A percentile compares a stretch with the other conserved stretches of the same genome.
Evolutionary conservation across 2,329 filamentous ascomycete species (phyloP).

Genomic region (Aspergillus niger): DNA sequence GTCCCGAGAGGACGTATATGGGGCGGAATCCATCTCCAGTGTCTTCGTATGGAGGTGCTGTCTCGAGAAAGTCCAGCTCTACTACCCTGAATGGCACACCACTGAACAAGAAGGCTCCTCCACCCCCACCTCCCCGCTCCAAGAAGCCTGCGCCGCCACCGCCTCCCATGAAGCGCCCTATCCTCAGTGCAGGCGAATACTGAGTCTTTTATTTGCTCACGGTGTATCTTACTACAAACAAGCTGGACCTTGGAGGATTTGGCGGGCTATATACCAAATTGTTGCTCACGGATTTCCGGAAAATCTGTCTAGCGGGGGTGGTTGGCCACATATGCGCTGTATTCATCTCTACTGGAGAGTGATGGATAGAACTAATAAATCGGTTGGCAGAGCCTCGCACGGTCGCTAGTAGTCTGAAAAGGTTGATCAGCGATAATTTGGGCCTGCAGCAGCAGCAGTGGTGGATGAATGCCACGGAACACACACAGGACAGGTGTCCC

Average conservation of each 20-base stretch:
- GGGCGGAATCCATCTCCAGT: constrained; percentile 58
- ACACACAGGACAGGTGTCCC: background rate
- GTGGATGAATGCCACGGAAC: background rate
- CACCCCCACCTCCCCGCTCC: constrained; percentile 61
- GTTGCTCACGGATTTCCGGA: background rate
- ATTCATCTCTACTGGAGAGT: background rate
- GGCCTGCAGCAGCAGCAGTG: background rate
- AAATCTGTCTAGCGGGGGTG: background rate
- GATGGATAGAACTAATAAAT: background rate
- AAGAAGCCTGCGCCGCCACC: constrained; percentile 69
- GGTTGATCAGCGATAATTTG: background rate
- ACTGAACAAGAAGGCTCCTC: constrained; percentile 57
- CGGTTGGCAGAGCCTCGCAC: background rate
- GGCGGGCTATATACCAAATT: background rate
- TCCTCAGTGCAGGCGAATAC: constrained; percentile 30
- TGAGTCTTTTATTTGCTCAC: constrained; percentile 11
- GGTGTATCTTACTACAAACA: background rate
- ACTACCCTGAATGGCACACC: constrained; percentile 39
- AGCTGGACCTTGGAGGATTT: background rate
- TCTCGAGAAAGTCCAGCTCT: constrained; percentile 56
- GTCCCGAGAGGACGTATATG: constrained; percentile 51
- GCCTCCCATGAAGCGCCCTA: constrained; percentile 62
- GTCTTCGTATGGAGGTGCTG: constrained; percentile 53
- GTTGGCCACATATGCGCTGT: background rate
- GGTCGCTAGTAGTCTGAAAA: background rate